Evolutionary conservation across 2,329 filamentous ascomycete species (phyloP).

Genomic region (Penicillium verrucosum): DNA sequence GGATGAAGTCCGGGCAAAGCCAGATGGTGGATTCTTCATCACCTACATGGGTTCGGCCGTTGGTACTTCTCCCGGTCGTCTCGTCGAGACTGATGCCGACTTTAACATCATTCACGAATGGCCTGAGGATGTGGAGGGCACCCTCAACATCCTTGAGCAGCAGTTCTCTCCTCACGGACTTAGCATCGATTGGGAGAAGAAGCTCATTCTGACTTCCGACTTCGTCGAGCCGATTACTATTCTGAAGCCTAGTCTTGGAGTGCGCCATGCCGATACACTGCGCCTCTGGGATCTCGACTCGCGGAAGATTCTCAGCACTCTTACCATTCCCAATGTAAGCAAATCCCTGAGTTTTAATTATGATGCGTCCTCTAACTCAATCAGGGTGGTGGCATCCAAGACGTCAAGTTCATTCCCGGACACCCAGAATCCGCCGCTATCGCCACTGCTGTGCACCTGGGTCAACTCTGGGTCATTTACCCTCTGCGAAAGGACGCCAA

Average conservation of each 20-base stretch:
- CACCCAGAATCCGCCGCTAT: conserved; percentile 58
- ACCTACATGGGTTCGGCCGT: conserved; percentile 61
- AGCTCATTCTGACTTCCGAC: conserved; percentile 60
- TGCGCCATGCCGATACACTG: conserved; percentile 56
- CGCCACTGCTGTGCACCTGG: conserved; percentile 58
- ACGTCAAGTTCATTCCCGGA: conserved; percentile 64
- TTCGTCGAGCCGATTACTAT: conserved; percentile 62
- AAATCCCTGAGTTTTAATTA: rapidly evolving
- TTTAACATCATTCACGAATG: conserved; percentile 62
- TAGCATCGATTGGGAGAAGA: conserved; percentile 55
- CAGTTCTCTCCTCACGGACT: conserved; percentile 63
- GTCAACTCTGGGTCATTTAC: conserved; percentile 64
- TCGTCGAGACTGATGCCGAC: conserved; percentile 58
- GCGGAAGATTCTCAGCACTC: conserved; percentile 58
- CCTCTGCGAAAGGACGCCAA: conserved; percentile 55
- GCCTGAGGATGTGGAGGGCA: conserved; percentile 55
- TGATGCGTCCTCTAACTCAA: not conserved
- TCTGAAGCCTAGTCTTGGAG: conserved; percentile 57
- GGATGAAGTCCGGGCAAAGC: conserved; percentile 63
- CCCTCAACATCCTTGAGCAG: conserved; percentile 56
- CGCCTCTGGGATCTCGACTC: conserved; percentile 57
- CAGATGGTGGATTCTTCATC: conserved; percentile 59
- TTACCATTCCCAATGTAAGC: conserved; percentile 56
- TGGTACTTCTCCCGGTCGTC: conserved; percentile 57
- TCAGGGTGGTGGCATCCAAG: conserved; percentile 58